A percentile compares a stretch with the other conserved stretches of the same genome.
phyloP scores from a whole-genome alignment of 148 eudicot genomes.

The Camellia lanceoleosa region DNA sequence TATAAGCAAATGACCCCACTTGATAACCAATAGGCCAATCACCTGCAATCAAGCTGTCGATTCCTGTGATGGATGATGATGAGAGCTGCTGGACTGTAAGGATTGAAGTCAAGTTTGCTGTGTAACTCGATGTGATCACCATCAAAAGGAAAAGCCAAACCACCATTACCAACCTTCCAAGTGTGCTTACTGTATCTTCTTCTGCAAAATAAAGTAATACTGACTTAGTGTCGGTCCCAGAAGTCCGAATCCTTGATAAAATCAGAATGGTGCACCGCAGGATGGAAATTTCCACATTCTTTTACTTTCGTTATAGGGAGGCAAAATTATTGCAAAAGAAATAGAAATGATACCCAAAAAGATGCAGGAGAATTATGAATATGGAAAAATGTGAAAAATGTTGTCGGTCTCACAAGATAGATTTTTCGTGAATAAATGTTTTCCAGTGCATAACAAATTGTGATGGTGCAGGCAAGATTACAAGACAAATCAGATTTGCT shows the following conservation, averaged over 20 bases:
- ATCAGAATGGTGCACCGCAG: not conserved
- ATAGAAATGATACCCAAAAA: not conserved
- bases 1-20: conserved; percentile 35
- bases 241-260: not conserved
- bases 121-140: conserved; percentile 41
- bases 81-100: conserved; percentile 41
- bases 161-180: conserved; percentile 40
- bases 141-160: conserved; percentile 40
- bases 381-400: not conserved
- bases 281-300: not conserved
- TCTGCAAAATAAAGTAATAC: conserved; percentile 17
- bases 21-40: conserved; percentile 31
- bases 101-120: conserved; percentile 43
- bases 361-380: not conserved
- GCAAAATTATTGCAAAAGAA: not conserved
- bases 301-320: not conserved
- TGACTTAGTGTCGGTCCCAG: not conserved
- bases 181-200: conserved; percentile 37
- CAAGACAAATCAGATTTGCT: not conserved
- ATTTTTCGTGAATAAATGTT: not conserved
- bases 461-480: not conserved
- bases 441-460: not conserved
- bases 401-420: not conserved
- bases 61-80: conserved; percentile 33
- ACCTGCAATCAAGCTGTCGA: conserved; percentile 34